phyloP scores from a whole-genome alignment of 1,139 yeast species.

The Candida sojae region DNA sequence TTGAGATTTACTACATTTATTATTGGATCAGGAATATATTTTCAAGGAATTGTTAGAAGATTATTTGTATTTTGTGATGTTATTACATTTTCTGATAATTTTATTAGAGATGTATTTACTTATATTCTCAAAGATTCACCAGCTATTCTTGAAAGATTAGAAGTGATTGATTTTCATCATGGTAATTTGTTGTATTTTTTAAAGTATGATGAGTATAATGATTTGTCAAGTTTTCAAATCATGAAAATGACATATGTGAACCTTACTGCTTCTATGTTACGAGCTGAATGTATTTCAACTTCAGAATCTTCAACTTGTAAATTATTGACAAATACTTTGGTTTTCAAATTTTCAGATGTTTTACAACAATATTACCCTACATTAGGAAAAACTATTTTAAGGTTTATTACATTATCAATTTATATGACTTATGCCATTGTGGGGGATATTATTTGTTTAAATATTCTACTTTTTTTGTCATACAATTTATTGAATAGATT shows the following conservation, averaged over 20 bases:
- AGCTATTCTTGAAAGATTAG: constrained; percentile 14
- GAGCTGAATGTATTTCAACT: constrained; percentile 7
- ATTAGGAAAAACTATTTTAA: constrained; percentile 13
- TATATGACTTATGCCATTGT: constrained; percentile 30
- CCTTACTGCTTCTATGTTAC: constrained; percentile 8
- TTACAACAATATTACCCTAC: constrained; percentile 18
- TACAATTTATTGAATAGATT: constrained; percentile 13
- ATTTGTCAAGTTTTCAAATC: constrained; percentile 11
- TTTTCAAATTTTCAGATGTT: constrained; percentile 31
- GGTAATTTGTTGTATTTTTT: constrained; percentile 17
- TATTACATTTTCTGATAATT: constrained; percentile 33
- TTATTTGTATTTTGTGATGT: constrained; percentile 29
- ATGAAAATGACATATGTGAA: constrained; percentile 6
- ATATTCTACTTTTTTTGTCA: constrained; percentile 19
- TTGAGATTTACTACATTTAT: constrained; percentile 21
- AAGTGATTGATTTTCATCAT: constrained; percentile 12
- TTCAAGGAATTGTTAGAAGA: constrained; percentile 17
- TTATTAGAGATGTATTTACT: constrained; percentile 30
- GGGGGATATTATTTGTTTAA: constrained; percentile 33
- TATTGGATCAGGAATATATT: constrained; percentile 21
- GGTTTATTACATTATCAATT: constrained; percentile 23
- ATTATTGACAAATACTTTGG: constrained; percentile 18
- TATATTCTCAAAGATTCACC: constrained; percentile 24
- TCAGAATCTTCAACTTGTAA: constrained; percentile 6
- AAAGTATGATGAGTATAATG: constrained; percentile 9